Evolutionary conservation across 192 early-diverging fungal species (phyloP).

Genomic region (Dimargaris verticillata): DNA sequence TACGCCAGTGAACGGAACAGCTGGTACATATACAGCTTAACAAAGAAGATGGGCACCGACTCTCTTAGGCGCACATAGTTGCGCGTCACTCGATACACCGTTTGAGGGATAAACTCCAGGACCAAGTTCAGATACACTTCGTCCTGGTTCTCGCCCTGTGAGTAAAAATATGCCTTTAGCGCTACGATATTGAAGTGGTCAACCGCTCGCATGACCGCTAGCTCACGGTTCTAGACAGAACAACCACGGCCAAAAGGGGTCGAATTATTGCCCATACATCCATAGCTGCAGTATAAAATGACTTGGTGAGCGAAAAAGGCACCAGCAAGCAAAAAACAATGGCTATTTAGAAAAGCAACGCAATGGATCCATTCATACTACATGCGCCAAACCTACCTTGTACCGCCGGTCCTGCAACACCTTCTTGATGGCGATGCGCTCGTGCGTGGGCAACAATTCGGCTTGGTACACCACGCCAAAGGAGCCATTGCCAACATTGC

Average conservation of each 20-base stretch:
- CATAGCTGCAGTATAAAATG: too few species aligned
- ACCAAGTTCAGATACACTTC: conserved; percentile 93
- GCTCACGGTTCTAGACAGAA: conserved; percentile 86
- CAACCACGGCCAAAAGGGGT: too few species aligned
- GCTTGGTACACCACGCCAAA: conserved; percentile 98
- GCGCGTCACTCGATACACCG: conserved; percentile 83
- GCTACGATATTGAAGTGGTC: conserved; percentile 85
- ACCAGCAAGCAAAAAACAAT: too few species aligned
- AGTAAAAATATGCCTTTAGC: conserved; percentile 87
- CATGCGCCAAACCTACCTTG: too few species aligned
- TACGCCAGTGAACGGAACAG: conserved; percentile 92
- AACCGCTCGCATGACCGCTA: conserved; percentile 86
- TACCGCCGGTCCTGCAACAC: conserved; percentile 96
- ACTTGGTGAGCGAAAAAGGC: too few species aligned
- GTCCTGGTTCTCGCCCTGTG: conserved; percentile 84
- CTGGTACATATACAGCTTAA: conserved; percentile 99
- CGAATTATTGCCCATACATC: too few species aligned
- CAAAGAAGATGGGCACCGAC: conserved; percentile 80
- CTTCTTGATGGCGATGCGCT: conserved; percentile 93
- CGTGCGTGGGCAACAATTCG: conserved; percentile 57
- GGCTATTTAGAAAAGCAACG: too few species aligned
- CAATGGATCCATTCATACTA: too few species aligned
- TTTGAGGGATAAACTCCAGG: conserved; percentile 91
- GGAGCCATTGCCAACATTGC: conserved; percentile 91
- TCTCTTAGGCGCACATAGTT: conserved; percentile 83